Base-by-base conservation (phyloP, 345 rosid species). In the Eucalyptus leucophloia region DNA sequence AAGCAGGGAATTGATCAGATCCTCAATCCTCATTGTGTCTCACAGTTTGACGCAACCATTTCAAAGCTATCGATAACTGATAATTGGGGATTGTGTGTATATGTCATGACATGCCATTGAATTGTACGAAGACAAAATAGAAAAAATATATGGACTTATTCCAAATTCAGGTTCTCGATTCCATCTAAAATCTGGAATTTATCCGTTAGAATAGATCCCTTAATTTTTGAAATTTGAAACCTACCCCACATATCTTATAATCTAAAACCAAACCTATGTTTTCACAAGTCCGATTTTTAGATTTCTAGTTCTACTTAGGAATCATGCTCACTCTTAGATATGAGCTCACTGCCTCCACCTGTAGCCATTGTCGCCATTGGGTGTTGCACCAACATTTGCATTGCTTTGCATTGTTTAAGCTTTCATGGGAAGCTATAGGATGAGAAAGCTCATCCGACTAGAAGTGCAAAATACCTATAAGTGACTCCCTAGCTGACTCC, bases 151-250 rank as follows among this genome's bases (percentile, higher is more conserved):
- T 53, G 0, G 26, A 53, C 58, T 53, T 53, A 1, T 53, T 53
- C 24, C 1, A 8, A 53, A 1, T 53, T 53, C 5, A 53, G 1
- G 10, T 53, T 53, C 2, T 53, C 0, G 5, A 0, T 53, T 19
- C 11, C 0, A 53, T 53, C 26, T 19, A 53, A 4, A 8, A 53
- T 53, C 1, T 53, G 0, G 2, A 53, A 53, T 2, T 53, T 53
- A 53, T 1, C 26, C 2, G 1, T 53, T 53, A 21, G 4, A 53
- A 53, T 8, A 53, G 0, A 53, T 53, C 1, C 26, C 11, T 21
- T 53, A 53, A 53, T 8, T 8, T 53, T 53, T 8, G 0, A 53
- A 53, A 53, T 53, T 53, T 53, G 58, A 2, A 53, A 53, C 5
- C 0, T 19, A 53, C 58, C 26, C 1, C 58, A 53, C 58, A 53